These are phyloP conservation scores for Aureobasidium sp. DNA, from an alignment of 2,329 filamentous ascomycete genomes.

Conservation along the genomic window DNA sequence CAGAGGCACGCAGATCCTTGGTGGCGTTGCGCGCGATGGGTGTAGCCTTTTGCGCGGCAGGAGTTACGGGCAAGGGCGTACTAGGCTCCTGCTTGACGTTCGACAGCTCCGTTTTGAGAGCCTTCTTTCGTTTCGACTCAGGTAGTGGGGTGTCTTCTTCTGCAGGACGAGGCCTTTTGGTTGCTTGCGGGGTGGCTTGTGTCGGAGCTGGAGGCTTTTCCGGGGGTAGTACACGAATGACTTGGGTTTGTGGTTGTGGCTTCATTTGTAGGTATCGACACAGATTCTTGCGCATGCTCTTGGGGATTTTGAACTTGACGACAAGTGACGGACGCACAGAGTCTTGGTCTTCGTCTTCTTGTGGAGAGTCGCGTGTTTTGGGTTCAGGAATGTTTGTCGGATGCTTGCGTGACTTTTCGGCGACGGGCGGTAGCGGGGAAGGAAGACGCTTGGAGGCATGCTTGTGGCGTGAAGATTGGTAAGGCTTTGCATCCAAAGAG, in stretches of 20 bases:
- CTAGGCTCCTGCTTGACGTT: neutral
- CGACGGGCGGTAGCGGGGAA: neutral
- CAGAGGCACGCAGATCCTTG: conserved; percentile 24
- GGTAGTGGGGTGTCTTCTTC: conserved; percentile 17
- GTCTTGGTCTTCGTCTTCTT: neutral
- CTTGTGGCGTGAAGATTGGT: neutral
- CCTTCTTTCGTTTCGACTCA: conserved; percentile 24
- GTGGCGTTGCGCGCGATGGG: conserved; percentile 20
- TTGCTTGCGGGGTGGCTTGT: neutral
- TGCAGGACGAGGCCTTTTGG: conserved; percentile 14
- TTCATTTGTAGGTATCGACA: conserved; percentile 13
- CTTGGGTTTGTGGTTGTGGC: conserved; percentile 1
- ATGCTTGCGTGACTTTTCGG: conserved; percentile 6
- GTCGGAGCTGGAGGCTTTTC: conserved; percentile 2
- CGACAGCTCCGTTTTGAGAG: neutral
- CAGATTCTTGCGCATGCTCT: conserved; percentile 13
- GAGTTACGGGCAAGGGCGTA: neutral
- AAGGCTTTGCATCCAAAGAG: conserved; percentile 32
- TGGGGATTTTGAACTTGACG: conserved; percentile 16
- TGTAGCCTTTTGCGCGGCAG: conserved; percentile 19
- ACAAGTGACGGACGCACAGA: conserved; percentile 4
- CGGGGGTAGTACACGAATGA: conserved; percentile 10
- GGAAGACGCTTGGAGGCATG: conserved; percentile 5
- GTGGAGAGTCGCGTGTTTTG: conserved; percentile 10
- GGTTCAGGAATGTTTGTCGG: neutral